These are phyloP conservation scores for Neopestalotiopsis sp. DNA, from an alignment of 2,329 filamentous ascomycete species.

Conservation along the genomic window DNA sequence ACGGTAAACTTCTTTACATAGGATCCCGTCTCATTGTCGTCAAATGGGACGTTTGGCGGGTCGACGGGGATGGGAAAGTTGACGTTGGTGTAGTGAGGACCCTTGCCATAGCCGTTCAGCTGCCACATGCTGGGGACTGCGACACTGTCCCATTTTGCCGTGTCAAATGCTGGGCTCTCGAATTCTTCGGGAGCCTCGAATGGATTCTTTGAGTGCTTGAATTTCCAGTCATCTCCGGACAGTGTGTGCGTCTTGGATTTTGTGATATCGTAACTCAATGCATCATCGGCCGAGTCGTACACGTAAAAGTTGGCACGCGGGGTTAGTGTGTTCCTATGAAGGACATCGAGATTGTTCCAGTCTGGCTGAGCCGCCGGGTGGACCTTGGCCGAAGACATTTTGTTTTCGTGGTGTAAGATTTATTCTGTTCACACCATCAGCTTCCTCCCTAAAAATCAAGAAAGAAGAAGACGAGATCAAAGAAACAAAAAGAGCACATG, in stretches of 20 bases:
- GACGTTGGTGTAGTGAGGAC: conserved; percentile 74
- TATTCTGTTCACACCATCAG: neutral
- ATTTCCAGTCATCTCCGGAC: conserved; percentile 55
- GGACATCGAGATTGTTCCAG: conserved; percentile 64
- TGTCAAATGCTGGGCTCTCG: conserved; percentile 33
- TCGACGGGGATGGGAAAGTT: conserved; percentile 70
- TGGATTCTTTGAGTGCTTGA: conserved; percentile 47
- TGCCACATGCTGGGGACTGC: conserved; percentile 75
- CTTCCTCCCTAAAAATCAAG: neutral
- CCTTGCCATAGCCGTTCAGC: conserved; percentile 66
- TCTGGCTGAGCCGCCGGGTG: conserved; percentile 46
- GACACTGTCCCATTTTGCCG: conserved; percentile 54
- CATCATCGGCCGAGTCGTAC: conserved; percentile 53
- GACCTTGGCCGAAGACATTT: conserved; percentile 25
- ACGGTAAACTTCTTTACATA: conserved; percentile 58
- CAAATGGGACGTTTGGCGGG: conserved; percentile 60
- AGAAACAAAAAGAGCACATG: neutral
- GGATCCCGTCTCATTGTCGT: conserved; percentile 59
- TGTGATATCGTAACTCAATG: conserved; percentile 46
- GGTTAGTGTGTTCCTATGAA: conserved; percentile 62
- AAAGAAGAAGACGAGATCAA: neutral
- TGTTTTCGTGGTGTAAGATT: neutral
- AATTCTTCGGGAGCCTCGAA: conserved; percentile 43
- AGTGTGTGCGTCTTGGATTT: conserved; percentile 45
- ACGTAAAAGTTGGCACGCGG: conserved; percentile 61